phyloP scores from a whole-genome alignment of 1,139 yeast genomes.

The Wickerhamomyces sp. region DNA sequence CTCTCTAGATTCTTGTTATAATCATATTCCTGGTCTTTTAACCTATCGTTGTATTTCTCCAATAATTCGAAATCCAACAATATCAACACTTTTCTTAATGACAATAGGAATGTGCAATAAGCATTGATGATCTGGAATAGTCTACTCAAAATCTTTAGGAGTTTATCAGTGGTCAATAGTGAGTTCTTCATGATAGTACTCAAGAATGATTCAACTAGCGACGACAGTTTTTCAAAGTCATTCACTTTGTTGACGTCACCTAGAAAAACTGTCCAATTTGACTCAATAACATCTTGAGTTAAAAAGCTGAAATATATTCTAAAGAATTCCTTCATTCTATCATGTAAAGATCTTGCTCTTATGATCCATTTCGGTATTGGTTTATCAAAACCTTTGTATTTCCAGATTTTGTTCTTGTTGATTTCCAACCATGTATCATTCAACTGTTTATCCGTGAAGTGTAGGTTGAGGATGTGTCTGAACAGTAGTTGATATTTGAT shows the following conservation, averaged over 20 bases:
- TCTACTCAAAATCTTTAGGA: constrained; percentile 44
- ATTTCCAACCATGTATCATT: constrained; percentile 73
- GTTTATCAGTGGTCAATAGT: constrained; percentile 55
- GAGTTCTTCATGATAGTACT: constrained; percentile 66
- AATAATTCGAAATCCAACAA: constrained; percentile 45
- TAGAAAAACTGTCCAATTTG: constrained; percentile 44
- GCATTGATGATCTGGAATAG: constrained; percentile 45
- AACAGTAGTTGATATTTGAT: constrained; percentile 78
- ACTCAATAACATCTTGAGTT: constrained; percentile 56
- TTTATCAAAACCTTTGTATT: constrained; percentile 36
- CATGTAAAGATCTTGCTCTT: constrained; percentile 52
- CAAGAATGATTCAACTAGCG: constrained; percentile 50
- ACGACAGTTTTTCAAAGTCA: constrained; percentile 50
- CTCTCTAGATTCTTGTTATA: constrained; percentile 36
- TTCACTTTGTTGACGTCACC: constrained; percentile 24
- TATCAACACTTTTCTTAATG: constrained; percentile 53
- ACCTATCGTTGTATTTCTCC: constrained; percentile 33
- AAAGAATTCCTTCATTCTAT: constrained; percentile 57
- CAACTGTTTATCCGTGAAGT: constrained; percentile 55
- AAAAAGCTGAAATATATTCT: constrained; percentile 53
- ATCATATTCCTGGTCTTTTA: constrained; percentile 38
- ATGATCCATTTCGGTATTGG: constrained; percentile 52
- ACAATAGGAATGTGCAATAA: constrained; percentile 50
- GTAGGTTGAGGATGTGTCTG: constrained; percentile 62
- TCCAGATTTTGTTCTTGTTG: constrained; percentile 66